These are phyloP conservation scores for Coprinopsis cinerea DNA, from an alignment of 768 basidiomycete genomes.

Conservation along the genomic window DNA sequence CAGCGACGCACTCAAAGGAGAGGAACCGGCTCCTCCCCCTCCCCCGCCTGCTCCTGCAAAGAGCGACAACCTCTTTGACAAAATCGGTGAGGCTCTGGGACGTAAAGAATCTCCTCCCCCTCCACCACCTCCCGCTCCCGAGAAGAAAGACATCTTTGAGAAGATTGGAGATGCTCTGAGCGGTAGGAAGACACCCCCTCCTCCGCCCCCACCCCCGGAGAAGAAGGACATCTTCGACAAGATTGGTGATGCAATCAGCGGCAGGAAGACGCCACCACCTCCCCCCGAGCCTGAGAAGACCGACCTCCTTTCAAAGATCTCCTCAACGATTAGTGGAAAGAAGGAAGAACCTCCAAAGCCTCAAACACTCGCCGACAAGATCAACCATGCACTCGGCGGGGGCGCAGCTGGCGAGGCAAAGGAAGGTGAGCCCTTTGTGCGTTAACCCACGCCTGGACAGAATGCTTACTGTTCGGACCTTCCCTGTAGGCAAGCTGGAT, in stretches of 20 bases:
- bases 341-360: constrained; percentile 14
- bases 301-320: constrained; percentile 12
- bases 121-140: neutral
- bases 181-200: constrained; percentile 9
- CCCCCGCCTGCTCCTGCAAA: constrained; percentile 2
- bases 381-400: constrained; percentile 21
- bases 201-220: constrained; percentile 8
- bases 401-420: constrained; percentile 19
- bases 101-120: neutral
- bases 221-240: constrained; percentile 12
- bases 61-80: constrained; percentile 9
- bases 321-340: constrained; percentile 9
- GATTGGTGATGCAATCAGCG: constrained; percentile 10
- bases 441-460: neutral
- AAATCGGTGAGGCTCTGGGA: constrained; percentile 9
- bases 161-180: constrained; percentile 11
- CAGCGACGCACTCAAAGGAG: neutral
- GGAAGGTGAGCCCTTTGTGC: constrained; percentile 14
- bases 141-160: constrained; percentile 10
- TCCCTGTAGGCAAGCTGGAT: constrained; percentile 17
- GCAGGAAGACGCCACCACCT: constrained; percentile 7
- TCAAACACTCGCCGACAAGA: constrained; percentile 9
- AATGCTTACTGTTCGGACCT: neutral
- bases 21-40: neutral
- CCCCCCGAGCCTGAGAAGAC: constrained; percentile 12